Evolutionary conservation across 306 rosid genomes (phyloP), one percentile per base, ranked within the genome.

Genomic region (Clitoria ternatea): DNA sequence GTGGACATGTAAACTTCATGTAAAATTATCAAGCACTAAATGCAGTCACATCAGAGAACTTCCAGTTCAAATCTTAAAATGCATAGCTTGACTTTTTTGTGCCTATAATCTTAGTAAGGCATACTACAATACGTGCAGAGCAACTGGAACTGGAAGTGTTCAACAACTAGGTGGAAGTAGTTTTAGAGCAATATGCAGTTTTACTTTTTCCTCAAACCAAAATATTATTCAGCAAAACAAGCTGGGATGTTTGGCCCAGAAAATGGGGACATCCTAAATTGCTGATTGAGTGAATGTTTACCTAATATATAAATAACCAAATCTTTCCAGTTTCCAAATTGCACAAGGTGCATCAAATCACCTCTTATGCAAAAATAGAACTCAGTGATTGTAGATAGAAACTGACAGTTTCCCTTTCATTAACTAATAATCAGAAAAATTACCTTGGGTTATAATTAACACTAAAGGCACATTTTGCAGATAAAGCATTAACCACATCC

Each of bases 371-470:
- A 69, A 71, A 42, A 23, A 40, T 14, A 44, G 22, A 11, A 68
- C 23, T 18, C 40, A 0, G 2, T 27, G 8, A 65, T 20, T 66
- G 12, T 26, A 24, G 43, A 37, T 20, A 54, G 32, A 26, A 44
- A 57, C 11, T 8, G 20, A 27, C 15, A 29, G 10, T 35, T 49
- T 29, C 50, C 0, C 20, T 37, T 50, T 8, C 59, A 48, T 4
- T 30, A 52, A 39, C 33, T 12, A 48, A 66, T 12, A 43, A 18
- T 17, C 49, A 12, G 70, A 48, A 52, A 24, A 68, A 75, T 14
- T 82, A 89, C 98, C 98, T 87, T 1, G 98, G 98, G 67, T 92
- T 89, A 67, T 89, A 88, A 86, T 32, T 76, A 61, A 89, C 45
- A 7, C 73, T 92, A 74, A 89, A 88, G 52, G 90, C 83, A 74